These are phyloP conservation scores for Dryas integrifolia DNA, from an alignment of 331 rosid species.

Conservation along the genomic window DNA sequence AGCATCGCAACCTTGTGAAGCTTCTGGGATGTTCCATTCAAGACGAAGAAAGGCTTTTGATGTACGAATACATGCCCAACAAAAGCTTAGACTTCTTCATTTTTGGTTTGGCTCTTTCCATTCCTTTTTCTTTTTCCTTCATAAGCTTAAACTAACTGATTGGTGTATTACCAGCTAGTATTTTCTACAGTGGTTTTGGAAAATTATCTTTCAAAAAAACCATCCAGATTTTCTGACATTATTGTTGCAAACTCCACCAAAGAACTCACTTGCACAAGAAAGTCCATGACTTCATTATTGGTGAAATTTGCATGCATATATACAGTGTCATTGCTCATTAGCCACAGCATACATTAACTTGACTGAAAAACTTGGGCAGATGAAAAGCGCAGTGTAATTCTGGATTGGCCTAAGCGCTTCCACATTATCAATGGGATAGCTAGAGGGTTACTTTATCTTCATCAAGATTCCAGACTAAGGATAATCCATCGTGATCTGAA, in stretches of 20 bases:
- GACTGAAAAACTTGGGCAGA: constrained; percentile 10
- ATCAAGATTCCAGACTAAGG: constrained; percentile 13
- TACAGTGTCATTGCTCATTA: no score
- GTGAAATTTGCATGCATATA: no score
- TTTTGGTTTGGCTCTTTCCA: constrained; percentile 25
- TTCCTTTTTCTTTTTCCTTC: background rate
- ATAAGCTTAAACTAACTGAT: background rate
- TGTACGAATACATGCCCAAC: constrained; percentile 34
- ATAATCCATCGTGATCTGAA: constrained; percentile 18
- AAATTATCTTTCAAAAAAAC: background rate
- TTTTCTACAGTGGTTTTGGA: no score
- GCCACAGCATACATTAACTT: no score
- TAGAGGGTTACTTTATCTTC: constrained; percentile 18
- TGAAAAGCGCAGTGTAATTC: constrained; percentile 3
- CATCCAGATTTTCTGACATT: background rate
- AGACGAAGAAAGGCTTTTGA: constrained; percentile 28
- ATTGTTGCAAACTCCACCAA: background rate
- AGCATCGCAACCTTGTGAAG: constrained; percentile 35
- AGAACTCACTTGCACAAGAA: no score
- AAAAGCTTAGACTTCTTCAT: constrained; percentile 33
- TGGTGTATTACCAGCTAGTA: background rate
- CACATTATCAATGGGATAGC: constrained; percentile 19
- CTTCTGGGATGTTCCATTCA: constrained; percentile 33
- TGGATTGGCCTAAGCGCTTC: background rate
- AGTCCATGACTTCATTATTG: no score